Conservation (phyloP, 495 filamentous ascomycete genomes). For the Pyrenula massariospora region DNA sequence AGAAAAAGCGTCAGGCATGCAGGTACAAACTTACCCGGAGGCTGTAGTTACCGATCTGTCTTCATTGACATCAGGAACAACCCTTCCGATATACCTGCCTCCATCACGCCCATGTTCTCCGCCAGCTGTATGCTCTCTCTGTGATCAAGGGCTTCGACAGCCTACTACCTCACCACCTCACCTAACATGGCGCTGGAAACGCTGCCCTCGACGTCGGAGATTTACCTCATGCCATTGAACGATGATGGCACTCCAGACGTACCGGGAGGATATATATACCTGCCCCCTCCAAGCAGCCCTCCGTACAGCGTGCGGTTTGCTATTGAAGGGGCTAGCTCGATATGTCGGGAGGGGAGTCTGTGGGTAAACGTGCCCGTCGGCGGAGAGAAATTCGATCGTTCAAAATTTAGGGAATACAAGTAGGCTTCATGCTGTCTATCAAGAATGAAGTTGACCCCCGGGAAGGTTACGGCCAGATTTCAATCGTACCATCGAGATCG, state of each 20-base stretch:
- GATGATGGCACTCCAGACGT: slow-evolving; percentile 90
- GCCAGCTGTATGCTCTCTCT: too few relatives aligned
- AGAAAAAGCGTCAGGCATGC: not conserved
- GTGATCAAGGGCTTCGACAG: too few relatives aligned
- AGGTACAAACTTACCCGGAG: too few relatives aligned
- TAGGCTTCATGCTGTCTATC: slow-evolving; percentile 28
- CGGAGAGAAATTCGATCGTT: slow-evolving; percentile 60
- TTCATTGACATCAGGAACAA: not conserved
- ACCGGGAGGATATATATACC: slow-evolving; percentile 78
- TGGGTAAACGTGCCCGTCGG: slow-evolving; percentile 89
- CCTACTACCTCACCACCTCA: not conserved
- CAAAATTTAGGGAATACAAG: slow-evolving; percentile 77
- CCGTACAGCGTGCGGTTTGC: slow-evolving; percentile 77
- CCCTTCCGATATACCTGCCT: not conserved
- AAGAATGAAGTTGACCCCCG: slow-evolving; percentile 7
- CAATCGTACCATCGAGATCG: slow-evolving; percentile 79
- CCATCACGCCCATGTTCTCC: too few relatives aligned
- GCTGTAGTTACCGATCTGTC: not conserved
- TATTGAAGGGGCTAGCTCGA: slow-evolving; percentile 92
- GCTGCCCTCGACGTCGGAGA: slow-evolving; percentile 17
- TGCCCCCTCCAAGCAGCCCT: slow-evolving; percentile 60
- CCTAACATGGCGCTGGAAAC: not conserved
- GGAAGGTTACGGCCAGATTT: slow-evolving; percentile 79
- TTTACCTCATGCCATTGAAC: slow-evolving; percentile 80
- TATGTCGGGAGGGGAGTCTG: slow-evolving; percentile 82